phyloP scores from a whole-genome alignment of 2,329 filamentous ascomycete species.

The Cercospora brassicicola region DNA sequence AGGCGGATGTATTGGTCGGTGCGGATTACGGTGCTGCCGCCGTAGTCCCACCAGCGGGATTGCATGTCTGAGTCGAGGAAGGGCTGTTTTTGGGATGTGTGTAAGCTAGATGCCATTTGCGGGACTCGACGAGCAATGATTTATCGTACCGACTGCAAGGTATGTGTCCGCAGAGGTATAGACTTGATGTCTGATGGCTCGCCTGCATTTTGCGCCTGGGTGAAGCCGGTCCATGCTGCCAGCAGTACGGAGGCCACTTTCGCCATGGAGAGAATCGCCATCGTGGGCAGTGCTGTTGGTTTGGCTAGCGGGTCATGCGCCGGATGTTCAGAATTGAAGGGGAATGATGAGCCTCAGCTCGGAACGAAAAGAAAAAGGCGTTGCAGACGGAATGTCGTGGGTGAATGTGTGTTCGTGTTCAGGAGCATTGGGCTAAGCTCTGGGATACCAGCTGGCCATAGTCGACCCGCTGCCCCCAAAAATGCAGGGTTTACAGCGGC shows the following conservation, averaged over 20 bases:
- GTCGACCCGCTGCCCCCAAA: neutral
- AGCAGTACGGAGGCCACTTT: constrained; percentile 34
- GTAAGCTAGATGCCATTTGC: neutral
- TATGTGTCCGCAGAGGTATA: constrained; percentile 41
- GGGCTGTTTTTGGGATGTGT: constrained; percentile 57
- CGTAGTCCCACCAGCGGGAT: constrained; percentile 98
- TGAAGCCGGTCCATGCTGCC: constrained; percentile 35
- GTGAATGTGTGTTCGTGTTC: neutral
- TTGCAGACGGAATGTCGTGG: neutral
- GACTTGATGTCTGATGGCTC: constrained; percentile 38
- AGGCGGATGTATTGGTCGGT: constrained; percentile 83
- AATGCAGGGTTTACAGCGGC: neutral
- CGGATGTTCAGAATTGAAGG: constrained; percentile 5
- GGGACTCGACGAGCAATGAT: neutral
- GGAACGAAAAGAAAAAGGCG: constrained; percentile 6
- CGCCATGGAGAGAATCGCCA: constrained; percentile 25
- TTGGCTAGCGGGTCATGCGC: constrained; percentile 6
- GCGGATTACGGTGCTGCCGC: constrained; percentile 84
- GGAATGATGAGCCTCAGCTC: constrained; percentile 2
- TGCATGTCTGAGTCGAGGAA: constrained; percentile 98
- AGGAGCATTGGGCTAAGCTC: constrained; percentile 6
- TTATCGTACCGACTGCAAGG: constrained; percentile 32
- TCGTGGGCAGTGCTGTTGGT: constrained; percentile 11
- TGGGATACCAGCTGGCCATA: neutral
- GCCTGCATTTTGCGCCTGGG: constrained; percentile 26